Evolutionary conservation across 352 stramenopile species (phyloP), one percentile per base, ranked within the genome.

Genomic region (Globisporangium apiculatum): DNA sequence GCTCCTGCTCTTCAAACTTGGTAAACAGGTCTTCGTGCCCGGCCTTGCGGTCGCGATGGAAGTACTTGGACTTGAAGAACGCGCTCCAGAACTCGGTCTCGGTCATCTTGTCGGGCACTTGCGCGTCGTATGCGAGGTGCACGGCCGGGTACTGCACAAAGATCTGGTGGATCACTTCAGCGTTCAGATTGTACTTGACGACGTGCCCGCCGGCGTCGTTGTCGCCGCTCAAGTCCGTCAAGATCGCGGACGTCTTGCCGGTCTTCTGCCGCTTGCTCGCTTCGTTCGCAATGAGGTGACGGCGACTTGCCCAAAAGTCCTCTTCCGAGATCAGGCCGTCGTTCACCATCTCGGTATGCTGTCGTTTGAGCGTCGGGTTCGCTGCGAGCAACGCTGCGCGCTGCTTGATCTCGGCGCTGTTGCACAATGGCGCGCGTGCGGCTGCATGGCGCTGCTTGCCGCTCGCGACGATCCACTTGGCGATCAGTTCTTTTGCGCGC

Each of bases 21-120:
- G 84, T 89, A 36, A 94, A 94, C 72, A 94, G 78, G 57, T 94
- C 84, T 48, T 94, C 84, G 45, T 90, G 81, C 38, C 84, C 82
- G 48, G 72, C 66, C 58, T 91, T 91, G 55, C 83, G 75, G 49
- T 95, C 85, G 36, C 85, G 79, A 57, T 95, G 85, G 57, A 91
- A 91, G 64, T 95, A 95, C 62, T 95, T 95, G 53, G 80, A 91
- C 69, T 95, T 91, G 61, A 95, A 91, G 63, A 93, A 95, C 10
- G 82, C 76, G 11, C 79, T 71, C 85, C 85, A 95, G 62, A 95
- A 95, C 67, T 95, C 85, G 14, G 83, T 89, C 66, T 92, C 85
- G n/a, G 69, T 89, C 79, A 95, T 90, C 65, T 92, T 89, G 68
- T 95, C 85, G 1, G 85, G 85, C 52, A 95, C 85, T 65, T 92